Conservation (phyloP, 352 stramenopile genomes). For the Pythium biforme region DNA sequence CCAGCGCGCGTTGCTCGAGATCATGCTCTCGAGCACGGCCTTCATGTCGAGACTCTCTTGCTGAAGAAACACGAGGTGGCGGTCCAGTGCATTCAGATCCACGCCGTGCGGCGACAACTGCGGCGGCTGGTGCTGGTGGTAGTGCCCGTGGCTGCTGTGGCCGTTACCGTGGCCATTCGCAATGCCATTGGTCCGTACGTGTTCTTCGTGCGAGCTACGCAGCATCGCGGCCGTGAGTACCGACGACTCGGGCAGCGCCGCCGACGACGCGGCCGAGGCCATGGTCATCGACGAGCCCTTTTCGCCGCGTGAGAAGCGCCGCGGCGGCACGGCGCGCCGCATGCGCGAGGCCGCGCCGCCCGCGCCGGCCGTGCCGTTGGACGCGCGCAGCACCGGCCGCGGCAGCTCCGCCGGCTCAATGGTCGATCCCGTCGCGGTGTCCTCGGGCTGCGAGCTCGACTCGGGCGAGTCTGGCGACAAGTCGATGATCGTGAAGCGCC, state of each 20-base stretch:
- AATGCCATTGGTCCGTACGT: too few relatives aligned
- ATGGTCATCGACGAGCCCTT: slow-evolving; percentile 15
- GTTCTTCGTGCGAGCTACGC: not conserved
- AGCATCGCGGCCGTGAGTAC: slow-evolving; percentile 28
- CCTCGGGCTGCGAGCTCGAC: slow-evolving; percentile 21
- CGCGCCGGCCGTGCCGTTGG: not conserved
- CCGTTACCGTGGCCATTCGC: not conserved
- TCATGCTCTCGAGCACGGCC: slow-evolving; percentile 59
- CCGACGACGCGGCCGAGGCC: not conserved
- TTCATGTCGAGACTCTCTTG: slow-evolving; percentile 74
- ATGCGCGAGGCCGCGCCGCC: slow-evolving; percentile 10
- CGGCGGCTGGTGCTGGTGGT: slow-evolving; percentile 23
- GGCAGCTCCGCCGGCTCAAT: slow-evolving; percentile 28
- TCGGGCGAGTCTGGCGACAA: slow-evolving; percentile 60
- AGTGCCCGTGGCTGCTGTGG: slow-evolving; percentile 1
- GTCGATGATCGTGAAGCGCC: slow-evolving; percentile 83
- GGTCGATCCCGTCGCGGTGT: slow-evolving; percentile 23
- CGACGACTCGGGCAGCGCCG: slow-evolving; percentile 11
- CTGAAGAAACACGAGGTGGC: slow-evolving; percentile 66
- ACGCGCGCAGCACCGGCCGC: slow-evolving; percentile 5
- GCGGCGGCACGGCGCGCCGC: slow-evolving; percentile 16
- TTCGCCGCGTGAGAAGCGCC: slow-evolving; percentile 17
- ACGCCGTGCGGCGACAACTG: slow-evolving; percentile 29
- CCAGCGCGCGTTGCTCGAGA: slow-evolving; percentile 71
- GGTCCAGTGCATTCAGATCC: slow-evolving; percentile 58